Percentiles rank a stretch among this genome's conserved stretches.
These are phyloP conservation scores for Echium plantagineum DNA, from an alignment of 257 asterid species.

Conservation along the genomic window DNA sequence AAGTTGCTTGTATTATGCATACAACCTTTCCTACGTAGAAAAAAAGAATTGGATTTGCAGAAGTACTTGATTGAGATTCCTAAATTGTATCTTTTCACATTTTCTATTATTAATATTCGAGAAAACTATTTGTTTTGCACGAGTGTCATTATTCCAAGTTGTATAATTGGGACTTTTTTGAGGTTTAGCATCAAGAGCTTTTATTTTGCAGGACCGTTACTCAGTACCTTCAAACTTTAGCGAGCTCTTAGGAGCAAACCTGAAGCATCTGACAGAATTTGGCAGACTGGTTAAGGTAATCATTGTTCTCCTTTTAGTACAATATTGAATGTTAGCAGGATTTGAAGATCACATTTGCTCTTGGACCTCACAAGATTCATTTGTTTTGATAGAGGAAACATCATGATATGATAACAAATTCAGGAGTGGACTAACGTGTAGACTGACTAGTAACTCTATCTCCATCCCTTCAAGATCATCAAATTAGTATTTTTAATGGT, in stretches of 20 bases:
- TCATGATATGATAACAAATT: neutral
- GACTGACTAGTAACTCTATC: too few relatives aligned
- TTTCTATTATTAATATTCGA: too few relatives aligned
- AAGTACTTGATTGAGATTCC: neutral
- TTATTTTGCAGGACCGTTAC: constrained; percentile 47
- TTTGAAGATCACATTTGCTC: neutral
- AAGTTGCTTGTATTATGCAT: neutral
- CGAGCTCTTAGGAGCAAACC: constrained; percentile 40
- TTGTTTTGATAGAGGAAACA: neutral
- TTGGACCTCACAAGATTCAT: neutral
- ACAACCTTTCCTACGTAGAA: too few relatives aligned
- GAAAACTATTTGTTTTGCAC: neutral
- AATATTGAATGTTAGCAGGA: too few relatives aligned
- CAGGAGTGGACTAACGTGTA: neutral
- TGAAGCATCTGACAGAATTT: constrained; percentile 65
- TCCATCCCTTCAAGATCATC: too few relatives aligned
- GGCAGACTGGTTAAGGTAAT: constrained; percentile 71
- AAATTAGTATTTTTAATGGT: too few relatives aligned
- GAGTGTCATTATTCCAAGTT: neutral
- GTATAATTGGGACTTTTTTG: neutral
- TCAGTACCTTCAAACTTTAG: constrained; percentile 49
- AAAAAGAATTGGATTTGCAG: too few relatives aligned
- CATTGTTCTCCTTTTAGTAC: neutral
- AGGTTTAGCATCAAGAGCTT: neutral
- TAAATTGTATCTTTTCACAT: neutral